Conservation (phyloP, 805 yeast species). For the Cyberlindnera euphorbiiphila region DNA sequence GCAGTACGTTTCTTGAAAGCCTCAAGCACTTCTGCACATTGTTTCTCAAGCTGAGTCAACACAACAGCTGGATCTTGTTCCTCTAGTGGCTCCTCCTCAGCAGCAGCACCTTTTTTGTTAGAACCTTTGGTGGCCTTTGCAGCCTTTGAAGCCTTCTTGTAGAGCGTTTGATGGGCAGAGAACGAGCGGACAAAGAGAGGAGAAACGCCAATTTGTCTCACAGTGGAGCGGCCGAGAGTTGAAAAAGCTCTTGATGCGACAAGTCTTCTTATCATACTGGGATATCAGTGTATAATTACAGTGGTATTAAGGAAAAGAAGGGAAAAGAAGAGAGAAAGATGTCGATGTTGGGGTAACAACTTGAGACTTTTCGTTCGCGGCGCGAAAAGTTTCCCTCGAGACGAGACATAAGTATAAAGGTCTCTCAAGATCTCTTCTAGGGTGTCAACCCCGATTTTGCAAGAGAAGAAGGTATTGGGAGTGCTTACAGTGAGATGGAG, state of each 20-base stretch:
- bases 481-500: conserved; percentile 3
- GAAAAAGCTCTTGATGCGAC: not conserved
- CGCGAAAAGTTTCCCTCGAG: conserved; percentile 1
- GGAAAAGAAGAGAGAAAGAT: not conserved
- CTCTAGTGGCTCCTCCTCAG: conserved; percentile 12
- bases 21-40: conserved; percentile 46
- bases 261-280: conserved; percentile 9
- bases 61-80: conserved; percentile 23
- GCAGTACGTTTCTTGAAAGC: conserved; percentile 51
- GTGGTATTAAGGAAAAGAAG: not conserved
- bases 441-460: too few species aligned
- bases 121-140: conserved; percentile 10
- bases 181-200: conserved; percentile 8
- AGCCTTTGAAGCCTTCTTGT: conserved; percentile 22
- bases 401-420: too few species aligned
- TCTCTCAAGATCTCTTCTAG: too few species aligned
- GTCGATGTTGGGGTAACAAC: too few species aligned
- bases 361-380: conserved; percentile 1
- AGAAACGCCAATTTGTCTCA: not conserved
- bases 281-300: not conserved
- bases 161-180: conserved; percentile 3
- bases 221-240: not conserved
- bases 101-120: not conserved
- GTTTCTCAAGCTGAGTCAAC: conserved; percentile 14
- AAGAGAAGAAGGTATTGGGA: too few species aligned